Evolutionary conservation across 2,329 filamentous ascomycete species (phyloP).

Genomic region (Venturia carpophila): DNA sequence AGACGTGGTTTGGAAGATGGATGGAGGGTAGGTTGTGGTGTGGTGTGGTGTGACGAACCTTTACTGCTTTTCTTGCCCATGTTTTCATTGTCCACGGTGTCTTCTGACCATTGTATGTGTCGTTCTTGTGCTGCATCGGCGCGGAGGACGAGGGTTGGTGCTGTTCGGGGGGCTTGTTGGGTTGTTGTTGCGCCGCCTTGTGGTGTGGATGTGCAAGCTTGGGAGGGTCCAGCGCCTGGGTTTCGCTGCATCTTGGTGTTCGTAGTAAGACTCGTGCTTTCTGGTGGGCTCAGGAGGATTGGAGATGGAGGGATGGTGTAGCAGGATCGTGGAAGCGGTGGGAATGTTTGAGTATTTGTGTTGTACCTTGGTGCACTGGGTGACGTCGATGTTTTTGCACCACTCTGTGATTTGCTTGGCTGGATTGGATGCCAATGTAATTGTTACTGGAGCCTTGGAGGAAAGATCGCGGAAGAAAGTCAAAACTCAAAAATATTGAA

Average conservation of each 20-base stretch:
- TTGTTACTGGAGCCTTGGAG: not conserved
- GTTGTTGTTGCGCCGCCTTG: conserved; percentile 8
- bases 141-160: conserved; percentile 27
- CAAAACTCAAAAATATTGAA: no score
- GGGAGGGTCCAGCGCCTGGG: not conserved
- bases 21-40: not conserved
- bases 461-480: not conserved
- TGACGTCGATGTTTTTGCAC: conserved; percentile 8
- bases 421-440: not conserved
- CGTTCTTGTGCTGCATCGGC: conserved; percentile 40
- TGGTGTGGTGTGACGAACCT: conserved; percentile 46
- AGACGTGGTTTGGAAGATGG: not conserved
- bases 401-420: not conserved
- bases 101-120: conserved; percentile 84
- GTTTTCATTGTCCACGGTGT: conserved; percentile 91
- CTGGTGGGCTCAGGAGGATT: not conserved
- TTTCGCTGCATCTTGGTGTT: conserved; percentile 2
- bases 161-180: conserved; percentile 6
- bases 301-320: not conserved
- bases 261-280: not conserved
- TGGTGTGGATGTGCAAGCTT: not conserved
- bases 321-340: not conserved
- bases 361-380: not conserved
- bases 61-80: conserved; percentile 92
- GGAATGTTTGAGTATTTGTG: not conserved